Conservation (phyloP, 2,329 filamentous ascomycete genomes). For the Botryotinia narcissicola region DNA sequence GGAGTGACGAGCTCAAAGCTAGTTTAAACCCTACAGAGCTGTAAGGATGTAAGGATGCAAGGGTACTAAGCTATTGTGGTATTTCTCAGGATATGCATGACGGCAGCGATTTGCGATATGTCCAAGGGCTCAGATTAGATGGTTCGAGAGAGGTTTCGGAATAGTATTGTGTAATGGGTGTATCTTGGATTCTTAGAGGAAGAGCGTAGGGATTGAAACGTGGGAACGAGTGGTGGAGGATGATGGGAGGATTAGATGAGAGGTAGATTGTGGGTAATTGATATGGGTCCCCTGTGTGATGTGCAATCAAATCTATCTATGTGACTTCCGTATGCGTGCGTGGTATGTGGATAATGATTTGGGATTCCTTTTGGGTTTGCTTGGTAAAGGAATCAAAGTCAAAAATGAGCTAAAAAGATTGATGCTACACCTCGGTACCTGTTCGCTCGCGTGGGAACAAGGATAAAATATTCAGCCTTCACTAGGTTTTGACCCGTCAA, state of each 20-base stretch:
- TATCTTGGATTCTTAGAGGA: neutral
- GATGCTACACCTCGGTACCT: slow-evolving; percentile 14
- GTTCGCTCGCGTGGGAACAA: slow-evolving; percentile 11
- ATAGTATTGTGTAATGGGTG: slow-evolving; percentile 4
- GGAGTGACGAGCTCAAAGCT: slow-evolving; percentile 33
- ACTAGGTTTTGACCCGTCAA: neutral
- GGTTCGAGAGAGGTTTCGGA: neutral
- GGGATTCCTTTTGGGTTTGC: neutral
- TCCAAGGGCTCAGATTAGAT: slow-evolving; percentile 16
- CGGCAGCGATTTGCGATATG: slow-evolving; percentile 22
- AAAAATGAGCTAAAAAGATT: neutral
- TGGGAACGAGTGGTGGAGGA: slow-evolving; percentile 14
- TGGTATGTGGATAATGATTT: slow-evolving; percentile 7
- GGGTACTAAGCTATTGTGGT: slow-evolving; percentile 10
- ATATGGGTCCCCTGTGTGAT: slow-evolving; percentile 8
- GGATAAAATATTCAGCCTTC: slow-evolving; percentile 13
- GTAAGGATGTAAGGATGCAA: slow-evolving; percentile 23
- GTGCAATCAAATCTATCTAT: slow-evolving; percentile 12
- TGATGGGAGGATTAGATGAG: slow-evolving; percentile 13
- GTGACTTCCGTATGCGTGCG: neutral
- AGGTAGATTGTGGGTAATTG: slow-evolving; percentile 11
- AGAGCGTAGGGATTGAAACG: neutral
- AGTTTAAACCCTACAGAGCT: slow-evolving; percentile 36
- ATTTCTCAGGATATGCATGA: slow-evolving; percentile 26
- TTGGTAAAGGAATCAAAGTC: neutral